These are phyloP conservation scores for Scenedesmus sp. DNA, from an alignment of 163 green algal species.

Conservation along the genomic window DNA sequence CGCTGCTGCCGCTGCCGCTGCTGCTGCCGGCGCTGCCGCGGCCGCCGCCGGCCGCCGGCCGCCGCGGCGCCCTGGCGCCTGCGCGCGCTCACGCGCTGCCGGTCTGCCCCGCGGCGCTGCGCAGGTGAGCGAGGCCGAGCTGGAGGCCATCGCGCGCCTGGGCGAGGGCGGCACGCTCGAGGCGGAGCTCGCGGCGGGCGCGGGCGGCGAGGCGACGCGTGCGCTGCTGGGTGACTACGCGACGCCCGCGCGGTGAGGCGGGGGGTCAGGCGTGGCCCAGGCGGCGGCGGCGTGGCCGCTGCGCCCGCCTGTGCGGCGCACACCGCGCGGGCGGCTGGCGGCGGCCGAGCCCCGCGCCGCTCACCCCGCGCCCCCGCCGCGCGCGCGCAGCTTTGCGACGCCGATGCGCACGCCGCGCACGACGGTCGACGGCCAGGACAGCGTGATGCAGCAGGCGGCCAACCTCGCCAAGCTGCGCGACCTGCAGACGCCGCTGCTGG, in stretches of 20 bases:
- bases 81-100: background rate
- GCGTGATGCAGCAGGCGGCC: constrained; percentile 85
- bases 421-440: constrained; percentile 43
- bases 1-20: background rate
- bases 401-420: constrained; percentile 81
- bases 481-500: constrained; percentile 86
- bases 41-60: background rate
- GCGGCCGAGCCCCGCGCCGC: too few relatives aligned
- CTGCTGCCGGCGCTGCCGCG: background rate
- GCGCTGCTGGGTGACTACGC: constrained; percentile 88
- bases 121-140: constrained; percentile 85
- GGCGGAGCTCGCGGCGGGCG: constrained; percentile 62
- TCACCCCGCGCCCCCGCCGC: too few relatives aligned
- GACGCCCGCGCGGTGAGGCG: constrained; percentile 60
- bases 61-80: background rate
- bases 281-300: too few relatives aligned
- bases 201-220: constrained; percentile 81
- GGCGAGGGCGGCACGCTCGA: constrained; percentile 54
- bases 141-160: constrained; percentile 89
- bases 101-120: background rate
- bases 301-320: too few relatives aligned
- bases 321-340: too few relatives aligned
- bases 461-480: constrained; percentile 81
- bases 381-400: constrained; percentile 63
- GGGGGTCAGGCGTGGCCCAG: too few relatives aligned